Percentiles rank a stretch among this genome's conserved stretches.
Evolutionary conservation across 768 basidiomycete species (phyloP).

Genomic region (Lenzites betulinus): DNA sequence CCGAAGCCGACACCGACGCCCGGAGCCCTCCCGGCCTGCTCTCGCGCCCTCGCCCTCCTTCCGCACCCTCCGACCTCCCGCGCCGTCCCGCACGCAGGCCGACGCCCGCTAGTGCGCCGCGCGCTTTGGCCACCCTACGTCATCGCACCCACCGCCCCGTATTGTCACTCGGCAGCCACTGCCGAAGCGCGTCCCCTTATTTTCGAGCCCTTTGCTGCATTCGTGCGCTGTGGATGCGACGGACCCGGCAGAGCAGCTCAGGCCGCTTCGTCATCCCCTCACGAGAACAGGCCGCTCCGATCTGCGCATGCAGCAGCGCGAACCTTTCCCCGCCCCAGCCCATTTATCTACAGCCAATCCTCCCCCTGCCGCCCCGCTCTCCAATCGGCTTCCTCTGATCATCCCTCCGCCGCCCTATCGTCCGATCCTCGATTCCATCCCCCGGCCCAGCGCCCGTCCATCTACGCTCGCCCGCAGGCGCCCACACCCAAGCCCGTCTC

Average conservation of each 20-base stretch:
- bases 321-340: slow-evolving; percentile 11
- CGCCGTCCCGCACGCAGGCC: no score
- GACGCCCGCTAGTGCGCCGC: no score
- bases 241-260: no score
- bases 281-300: neutral
- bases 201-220: no score
- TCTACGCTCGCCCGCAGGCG: neutral
- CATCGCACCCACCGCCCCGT: no score
- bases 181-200: no score
- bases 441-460: neutral
- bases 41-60: neutral
- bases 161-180: no score
- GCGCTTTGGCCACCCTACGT: no score
- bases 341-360: slow-evolving; percentile 15
- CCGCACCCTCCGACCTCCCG: no score
- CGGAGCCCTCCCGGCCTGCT: neutral
- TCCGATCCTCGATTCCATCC: slow-evolving; percentile 8
- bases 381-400: slow-evolving; percentile 19
- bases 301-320: slow-evolving; percentile 9
- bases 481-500: slow-evolving; percentile 1
- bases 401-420: slow-evolving; percentile 4
- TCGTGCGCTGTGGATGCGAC: no score
- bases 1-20: neutral
- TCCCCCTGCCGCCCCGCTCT: slow-evolving; percentile 4
- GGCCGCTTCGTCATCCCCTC: slow-evolving; percentile 5